Conservation (phyloP, 371 early-diverging fungal species). For the Mortierella sp. region DNA sequence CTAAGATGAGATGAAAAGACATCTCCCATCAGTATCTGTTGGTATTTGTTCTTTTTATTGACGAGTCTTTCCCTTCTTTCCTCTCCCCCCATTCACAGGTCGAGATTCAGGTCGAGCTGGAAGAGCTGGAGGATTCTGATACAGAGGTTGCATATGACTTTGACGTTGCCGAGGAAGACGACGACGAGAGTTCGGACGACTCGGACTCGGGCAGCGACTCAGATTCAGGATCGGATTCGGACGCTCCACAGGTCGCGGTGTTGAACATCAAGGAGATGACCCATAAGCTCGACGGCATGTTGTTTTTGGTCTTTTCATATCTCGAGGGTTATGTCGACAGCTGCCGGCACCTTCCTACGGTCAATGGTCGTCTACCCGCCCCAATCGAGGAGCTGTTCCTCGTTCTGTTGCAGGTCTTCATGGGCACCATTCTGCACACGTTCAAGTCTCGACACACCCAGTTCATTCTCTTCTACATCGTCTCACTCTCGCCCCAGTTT, state of each 20-base stretch:
- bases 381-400: constrained; percentile 68
- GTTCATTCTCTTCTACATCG: constrained; percentile 89
- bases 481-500: constrained; percentile 75
- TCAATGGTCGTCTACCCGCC: constrained; percentile 30
- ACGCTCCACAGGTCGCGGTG: constrained; percentile 49
- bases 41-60: neutral
- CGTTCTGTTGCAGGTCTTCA: constrained; percentile 83
- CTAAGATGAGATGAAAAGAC: neutral
- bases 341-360: constrained; percentile 41
- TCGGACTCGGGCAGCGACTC: constrained; percentile 46
- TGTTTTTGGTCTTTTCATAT: constrained; percentile 77
- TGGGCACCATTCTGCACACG: constrained; percentile 84
- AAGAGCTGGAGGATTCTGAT: constrained; percentile 88
- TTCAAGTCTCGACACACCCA: constrained; percentile 93
- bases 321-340: constrained; percentile 58
- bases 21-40: neutral
- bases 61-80: neutral
- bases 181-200: constrained; percentile 48
- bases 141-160: constrained; percentile 67
- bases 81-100: constrained; percentile 60
- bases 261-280: constrained; percentile 76
- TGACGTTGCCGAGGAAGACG: constrained; percentile 57
- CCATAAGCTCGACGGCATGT: constrained; percentile 89
- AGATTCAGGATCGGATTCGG: constrained; percentile 55
- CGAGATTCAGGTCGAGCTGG: constrained; percentile 93